Evolutionary conservation across 202 grass and related monocot species (phyloP), one percentile per base, ranked within the genome.

Genomic region (Brachypodium distachyon): DNA sequence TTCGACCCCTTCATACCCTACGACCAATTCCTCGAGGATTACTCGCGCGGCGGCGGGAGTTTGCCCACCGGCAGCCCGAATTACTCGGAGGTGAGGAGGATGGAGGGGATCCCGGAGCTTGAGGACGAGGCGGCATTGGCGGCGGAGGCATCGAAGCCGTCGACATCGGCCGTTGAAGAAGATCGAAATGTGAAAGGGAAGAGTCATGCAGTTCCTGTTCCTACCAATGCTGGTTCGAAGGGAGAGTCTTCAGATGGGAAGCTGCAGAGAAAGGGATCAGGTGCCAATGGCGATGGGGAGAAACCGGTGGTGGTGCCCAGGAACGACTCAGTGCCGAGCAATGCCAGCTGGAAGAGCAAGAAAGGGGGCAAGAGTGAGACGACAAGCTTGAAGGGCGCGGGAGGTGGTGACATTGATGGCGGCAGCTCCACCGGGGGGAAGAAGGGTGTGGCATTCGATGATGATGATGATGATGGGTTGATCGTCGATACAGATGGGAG

Each of bases 51-150:
- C 81, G 13, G n/a, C 31, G 70, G 71, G 53, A 72, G 76, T 47
- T 14, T 83, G 78, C 87, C 76, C 78, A 71, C 70, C 14, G 38
- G 57, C 31, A 91, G 85, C 81, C 81, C 96, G 50, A 87, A 87
- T 44, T 89, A 85, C 37, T 64, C 59, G 52, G 89, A 87, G 19
- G 42, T 99, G 38, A 80, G 87, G 76, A 79, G 77, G 87, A 74
- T 78, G 84, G 96, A 99, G 83, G 96, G 92, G 9, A 93, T 99
- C 37, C 96, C 92, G 43, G 92, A 99, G 16, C 88, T 99, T 12
- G 96, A 99, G 68, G 90, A 92, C 75, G 96, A 96, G 65, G 56
- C 75, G 82, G 31, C 41, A 25, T 31, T 33, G 28, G 56, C 75
- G 0, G 48, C 37, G 31, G 40, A 28, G 67, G 32, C 58, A 4